Evolutionary conservation across 2,329 filamentous ascomycete genomes (phyloP), one percentile per base, ranked within the genome.

Genomic region (Claviceps fusiformis): DNA sequence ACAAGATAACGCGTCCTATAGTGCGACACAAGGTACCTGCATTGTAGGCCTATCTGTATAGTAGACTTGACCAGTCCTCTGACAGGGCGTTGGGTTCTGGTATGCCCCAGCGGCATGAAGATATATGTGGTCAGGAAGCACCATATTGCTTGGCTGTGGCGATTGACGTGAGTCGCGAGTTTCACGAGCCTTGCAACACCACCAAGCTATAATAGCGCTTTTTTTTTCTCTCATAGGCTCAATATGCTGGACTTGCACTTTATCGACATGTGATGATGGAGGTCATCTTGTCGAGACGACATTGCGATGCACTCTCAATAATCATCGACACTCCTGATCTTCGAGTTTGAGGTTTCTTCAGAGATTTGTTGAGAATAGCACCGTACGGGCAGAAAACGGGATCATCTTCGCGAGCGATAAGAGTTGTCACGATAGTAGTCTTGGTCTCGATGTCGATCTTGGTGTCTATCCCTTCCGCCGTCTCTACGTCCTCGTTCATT

Each of bases 321-420:
- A 27, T n/a, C 15, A 48, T 48, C 15, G n/a, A 24, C 15, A 17
- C 15, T n/a, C n/a, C 37, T 39, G 27, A 29, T 13, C 13, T 47
- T 47, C 27, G 27, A 33, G 31, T 33, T 6, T 6, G 5, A 9
- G 31, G 31, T 33, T 33, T 33, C 31, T 33, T 33, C 31, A 6
- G 31, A 33, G 5, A 33, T 33, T 37, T 37, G 35, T 41, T 24
- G 19, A 29, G 19, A n/a, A 41, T 24, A 31, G 46, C 46, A 5
- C 15, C 17, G 17, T 50, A 50, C 29, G 24, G 10, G 8, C 43
- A 27, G 13, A 9, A 43, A 31, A 43, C 10, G 17, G 15, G 9
- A 15, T 57, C 13, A 62, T 56, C 59, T 53, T 47, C 55, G 39
- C 3, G 54, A 52, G 31, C 58, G 57, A 52, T 59, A 58, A 39